Evolutionary conservation across 2,329 filamentous ascomycete genomes (phyloP).

Genomic region (Blastomyces parvus): DNA sequence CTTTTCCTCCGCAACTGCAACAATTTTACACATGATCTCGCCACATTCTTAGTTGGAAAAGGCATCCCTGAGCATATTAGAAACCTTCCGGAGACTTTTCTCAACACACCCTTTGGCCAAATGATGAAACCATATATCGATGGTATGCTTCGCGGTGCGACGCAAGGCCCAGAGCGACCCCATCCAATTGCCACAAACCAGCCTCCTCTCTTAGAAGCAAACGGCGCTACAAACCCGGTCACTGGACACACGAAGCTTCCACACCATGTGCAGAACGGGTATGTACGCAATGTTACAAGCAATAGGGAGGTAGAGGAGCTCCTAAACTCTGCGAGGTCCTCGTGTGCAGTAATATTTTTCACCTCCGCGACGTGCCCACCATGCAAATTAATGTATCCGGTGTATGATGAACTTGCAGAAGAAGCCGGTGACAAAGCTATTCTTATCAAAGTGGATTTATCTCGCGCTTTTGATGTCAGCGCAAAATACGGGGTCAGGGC

Average conservation of each 20-base stretch:
- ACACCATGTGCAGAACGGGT: slow-evolving; percentile 23
- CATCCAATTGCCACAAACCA: slow-evolving; percentile 13
- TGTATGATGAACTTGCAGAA: slow-evolving; percentile 69
- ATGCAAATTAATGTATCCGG: slow-evolving; percentile 72
- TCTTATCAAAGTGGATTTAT: slow-evolving; percentile 77
- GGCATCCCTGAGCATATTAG: slow-evolving; percentile 82
- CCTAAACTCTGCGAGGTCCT: slow-evolving; percentile 50
- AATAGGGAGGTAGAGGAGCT: slow-evolving; percentile 52
- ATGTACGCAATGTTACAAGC: slow-evolving; percentile 53
- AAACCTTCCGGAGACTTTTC: slow-evolving; percentile 72
- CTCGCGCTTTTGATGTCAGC: slow-evolving; percentile 54
- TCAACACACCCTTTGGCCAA: slow-evolving; percentile 77
- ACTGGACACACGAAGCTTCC: slow-evolving; percentile 11
- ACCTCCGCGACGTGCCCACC: slow-evolving; percentile 79
- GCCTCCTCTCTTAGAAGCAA: slow-evolving; percentile 14
- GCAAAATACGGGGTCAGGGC: slow-evolving; percentile 58
- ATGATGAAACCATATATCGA: slow-evolving; percentile 76
- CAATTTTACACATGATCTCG: slow-evolving; percentile 89
- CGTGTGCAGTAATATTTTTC: slow-evolving; percentile 80
- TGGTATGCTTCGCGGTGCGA: slow-evolving; percentile 52
- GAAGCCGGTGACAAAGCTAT: slow-evolving; percentile 59
- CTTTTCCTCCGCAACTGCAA: slow-evolving; percentile 91
- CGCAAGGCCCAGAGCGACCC: slow-evolving; percentile 44
- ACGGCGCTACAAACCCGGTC: slow-evolving; percentile 15
- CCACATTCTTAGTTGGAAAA: slow-evolving; percentile 78